Base-by-base conservation (phyloP, 2,329 filamentous ascomycete genomes). In the Hypoxylon sp. region DNA sequence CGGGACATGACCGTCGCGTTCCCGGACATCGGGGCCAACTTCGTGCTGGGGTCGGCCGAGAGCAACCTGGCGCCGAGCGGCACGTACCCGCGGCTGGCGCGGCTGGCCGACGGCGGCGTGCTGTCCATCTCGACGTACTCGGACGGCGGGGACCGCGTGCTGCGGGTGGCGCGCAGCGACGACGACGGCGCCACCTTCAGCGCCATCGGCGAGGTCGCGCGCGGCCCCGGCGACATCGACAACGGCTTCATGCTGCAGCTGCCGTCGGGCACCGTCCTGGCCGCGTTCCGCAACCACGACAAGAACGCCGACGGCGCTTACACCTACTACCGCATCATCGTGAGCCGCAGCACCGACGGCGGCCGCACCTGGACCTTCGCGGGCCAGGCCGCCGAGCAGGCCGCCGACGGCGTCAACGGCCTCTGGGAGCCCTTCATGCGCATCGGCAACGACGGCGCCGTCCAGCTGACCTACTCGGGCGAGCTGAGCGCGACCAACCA, bases 371-470 rank as follows among this genome's bases (percentile, higher is more conserved):
- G 76, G 76, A 37, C 56, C 4, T 78, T 70, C 54, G 63, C 71
- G 2, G 70, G 74, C 17, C 74, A 78, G 51, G 75, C 75, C 4
- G 67, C 67, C 0, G 72, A 77, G 59, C 75, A 77, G 41, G 37
- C 61, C 1, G 67, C 74, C 0, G 24, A 23, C 35, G 48, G 60
- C 8, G 55, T 29, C 43, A 61, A 62, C 46, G 77, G 77, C 0
- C 66, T 78, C 23, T 79, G 77, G 77, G 77, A 79, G 57, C 77
- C 77, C 1, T 79, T 78, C 47, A 74, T 78, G 71, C 70, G 76
- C 6, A 50, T 75, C 10, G 74, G 73, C 2, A 65, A 60, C 8
- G 64, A 68, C 8, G 75, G 75, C 17, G 72, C 73, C 42, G 66
- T 79, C 9, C 76, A 78, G 56, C 60, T 78, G 49, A 75, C 72